A percentile compares a stretch with the other conserved stretches of the same genome.
Evolutionary conservation across 2,329 filamentous ascomycete species (phyloP).

Genomic region (Teratosphaeria viscida): DNA sequence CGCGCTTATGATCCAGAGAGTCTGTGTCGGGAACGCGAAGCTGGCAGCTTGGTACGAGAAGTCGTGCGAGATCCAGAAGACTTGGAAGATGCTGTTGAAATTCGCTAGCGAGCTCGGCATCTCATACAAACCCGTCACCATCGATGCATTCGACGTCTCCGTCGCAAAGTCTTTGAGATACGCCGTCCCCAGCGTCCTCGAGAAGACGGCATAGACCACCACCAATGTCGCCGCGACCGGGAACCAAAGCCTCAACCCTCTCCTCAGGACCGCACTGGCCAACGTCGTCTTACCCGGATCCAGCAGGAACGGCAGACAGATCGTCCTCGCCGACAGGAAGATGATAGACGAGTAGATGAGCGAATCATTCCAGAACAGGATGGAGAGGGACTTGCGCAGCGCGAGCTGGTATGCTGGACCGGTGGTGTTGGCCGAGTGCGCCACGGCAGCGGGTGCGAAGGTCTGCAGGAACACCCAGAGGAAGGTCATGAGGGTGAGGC

Average conservation of each 20-base stretch:
- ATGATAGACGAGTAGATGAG: conserved; percentile 37
- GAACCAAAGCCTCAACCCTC: conserved; percentile 33
- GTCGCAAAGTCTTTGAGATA: conserved; percentile 28
- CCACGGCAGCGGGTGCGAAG: conserved; percentile 33
- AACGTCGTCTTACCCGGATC: conserved; percentile 24
- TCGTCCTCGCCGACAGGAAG: conserved; percentile 34
- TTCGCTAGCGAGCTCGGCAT: conserved; percentile 32
- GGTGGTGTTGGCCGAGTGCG: conserved; percentile 24
- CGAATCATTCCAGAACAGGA: conserved; percentile 37
- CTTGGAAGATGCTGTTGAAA: conserved; percentile 37
- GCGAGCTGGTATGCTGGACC: conserved; percentile 29
- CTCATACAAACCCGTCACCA: conserved; percentile 22
- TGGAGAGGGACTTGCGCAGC: conserved; percentile 34
- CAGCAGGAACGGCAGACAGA: conserved; percentile 13
- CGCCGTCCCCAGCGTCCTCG: conserved; percentile 11
- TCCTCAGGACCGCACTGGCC: conserved; percentile 30
- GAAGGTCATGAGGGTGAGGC: conserved; percentile 32
- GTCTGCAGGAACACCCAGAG: conserved; percentile 35
- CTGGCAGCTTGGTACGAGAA: conserved; percentile 30
- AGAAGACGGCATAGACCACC: conserved; percentile 27
- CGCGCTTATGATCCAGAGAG: conserved; percentile 34
- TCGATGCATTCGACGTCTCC: conserved; percentile 23
- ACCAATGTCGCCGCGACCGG: conserved; percentile 31
- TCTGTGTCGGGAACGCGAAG: conserved; percentile 33
- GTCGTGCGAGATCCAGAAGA: conserved; percentile 34